Conservation (phyloP, 768 basidiomycete genomes). For the Kwoniella sp. region DNA sequence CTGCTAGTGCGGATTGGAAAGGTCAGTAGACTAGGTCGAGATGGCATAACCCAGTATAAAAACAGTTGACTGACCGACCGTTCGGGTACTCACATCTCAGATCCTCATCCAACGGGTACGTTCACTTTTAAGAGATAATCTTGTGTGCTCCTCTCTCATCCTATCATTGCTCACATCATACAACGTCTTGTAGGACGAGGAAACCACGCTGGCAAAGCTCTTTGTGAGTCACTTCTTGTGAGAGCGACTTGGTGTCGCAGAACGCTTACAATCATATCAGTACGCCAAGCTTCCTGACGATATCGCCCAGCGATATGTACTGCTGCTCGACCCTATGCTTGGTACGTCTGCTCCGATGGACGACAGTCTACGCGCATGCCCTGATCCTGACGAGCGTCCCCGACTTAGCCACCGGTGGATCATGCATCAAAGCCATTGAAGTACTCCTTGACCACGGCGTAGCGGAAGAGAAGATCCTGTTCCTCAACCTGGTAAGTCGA, state of each 20-base stretch:
- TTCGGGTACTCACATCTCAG: slow-evolving; percentile 20
- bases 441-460: slow-evolving; percentile 87
- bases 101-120: slow-evolving; percentile 91
- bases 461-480: slow-evolving; percentile 88
- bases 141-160: background rate
- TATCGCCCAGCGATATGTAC: slow-evolving; percentile 82
- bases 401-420: slow-evolving; percentile 79
- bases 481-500: slow-evolving; percentile 74
- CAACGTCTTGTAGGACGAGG: slow-evolving; percentile 67
- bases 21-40: slow-evolving; percentile 29
- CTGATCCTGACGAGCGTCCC: background rate
- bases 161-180: background rate
- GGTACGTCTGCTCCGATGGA: slow-evolving; percentile 56
- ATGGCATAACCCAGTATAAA: no score
- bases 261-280: slow-evolving; percentile 16
- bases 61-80: slow-evolving; percentile 14
- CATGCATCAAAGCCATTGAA: slow-evolving; percentile 95
- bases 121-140: slow-evolving; percentile 1
- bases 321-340: slow-evolving; percentile 96
- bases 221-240: slow-evolving; percentile 54
- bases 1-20: slow-evolving; percentile 73
- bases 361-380: background rate
- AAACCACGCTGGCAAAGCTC: slow-evolving; percentile 84
- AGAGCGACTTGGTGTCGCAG: background rate
- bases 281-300: slow-evolving; percentile 79